Evolutionary conservation across 2,329 filamentous ascomycete genomes (phyloP), one percentile per base, ranked within the genome.

Genomic region (Bipolaris bicolor): DNA sequence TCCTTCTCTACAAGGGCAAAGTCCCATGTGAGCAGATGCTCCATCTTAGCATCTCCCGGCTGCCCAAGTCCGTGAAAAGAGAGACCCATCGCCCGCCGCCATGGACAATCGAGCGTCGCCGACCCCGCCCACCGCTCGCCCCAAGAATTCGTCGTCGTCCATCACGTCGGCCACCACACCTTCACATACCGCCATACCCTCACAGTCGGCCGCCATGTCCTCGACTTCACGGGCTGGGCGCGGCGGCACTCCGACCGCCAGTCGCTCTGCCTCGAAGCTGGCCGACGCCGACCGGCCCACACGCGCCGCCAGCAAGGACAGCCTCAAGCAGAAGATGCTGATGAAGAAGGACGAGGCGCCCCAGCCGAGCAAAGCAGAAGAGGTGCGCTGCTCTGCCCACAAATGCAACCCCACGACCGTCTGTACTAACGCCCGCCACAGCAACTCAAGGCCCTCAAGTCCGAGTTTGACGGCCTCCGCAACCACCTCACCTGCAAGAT

Each of bases 401-500:
- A 2, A 22, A 5, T 1, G 5, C 6, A 1, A 20, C 16, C 18
- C 15, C 1, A n/a, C 13, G 3, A 3, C 33, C 13, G 31, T 13
- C 2, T 18, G 51, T 34, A 51, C 73, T 74, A 63, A 76, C 61
- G 47, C 40, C 15, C n/a, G 51, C 36, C 67, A 13, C 29, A 78
- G 76, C 72, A 78, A 54, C 72, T 79, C 40, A 74, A 74, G 58
- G 60, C 67, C n/a, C 67, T 78, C 51, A 70, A 67, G 58, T 62
- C 78, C 44, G 86, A 89, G 72, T 82, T 90, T 44, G 82, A 87
- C 65, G 81, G 83, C 64, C 83, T 90, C 60, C 82, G 86, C 62
- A 77, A 76, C 29, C 79, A 88, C 31, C 78, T 88, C 65, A 87
- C 86, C 55, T 90, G 88, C 77, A 86, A 87, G 62, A 87, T 90